Evolutionary conservation across 2,329 filamentous ascomycete species (phyloP), one percentile per base, ranked within the genome.

Genomic region (Karstenula rhodostoma): DNA sequence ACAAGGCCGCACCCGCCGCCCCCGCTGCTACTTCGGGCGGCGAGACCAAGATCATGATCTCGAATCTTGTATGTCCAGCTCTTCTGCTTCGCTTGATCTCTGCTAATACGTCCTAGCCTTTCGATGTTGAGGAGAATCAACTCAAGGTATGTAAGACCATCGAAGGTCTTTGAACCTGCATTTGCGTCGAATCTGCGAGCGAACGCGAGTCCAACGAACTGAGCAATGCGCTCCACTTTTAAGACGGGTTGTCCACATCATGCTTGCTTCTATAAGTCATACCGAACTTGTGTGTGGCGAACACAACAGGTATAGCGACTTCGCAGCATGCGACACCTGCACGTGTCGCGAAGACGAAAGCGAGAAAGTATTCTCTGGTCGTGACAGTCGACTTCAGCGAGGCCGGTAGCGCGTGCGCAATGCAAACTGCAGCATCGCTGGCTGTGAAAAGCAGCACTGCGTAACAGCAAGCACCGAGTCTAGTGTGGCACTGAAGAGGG

Each of bases 131-230:
- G 83, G 94, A 98, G 87, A 85, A 84, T 84, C 92, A 96, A 89
- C 96, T 99, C 85, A 98, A 99, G 95, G 95, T 99, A 99, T 96
- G 95, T 99, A 93, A 93, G 87, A 73, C 70, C 90, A 85, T 90
- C 69, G 69, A 73, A 69, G 77, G 75, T 76, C 72, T 78, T 75
- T 78, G 72, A 77, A 72, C 78, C 78, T 78, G 70, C 61, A 68
- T 65, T 67, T 70, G 56, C 62, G 57, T 73, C 71, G 71, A 68
- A 64, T 58, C 65, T 66, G 67, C 70, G 67, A 72, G 69, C 70
- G 61, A 69, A 63, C 62, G 68, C 73, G 67, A 72, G 68, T 73
- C 70, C 74, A 69, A 73, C 69, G 62, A 69, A 48, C 57, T 66
- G 65, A 68, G 65, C 63, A 57, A 57, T 50, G 54, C 43, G 59